Conservation (phyloP, 23 red algal species). For the Chondrus crispus region DNA sequence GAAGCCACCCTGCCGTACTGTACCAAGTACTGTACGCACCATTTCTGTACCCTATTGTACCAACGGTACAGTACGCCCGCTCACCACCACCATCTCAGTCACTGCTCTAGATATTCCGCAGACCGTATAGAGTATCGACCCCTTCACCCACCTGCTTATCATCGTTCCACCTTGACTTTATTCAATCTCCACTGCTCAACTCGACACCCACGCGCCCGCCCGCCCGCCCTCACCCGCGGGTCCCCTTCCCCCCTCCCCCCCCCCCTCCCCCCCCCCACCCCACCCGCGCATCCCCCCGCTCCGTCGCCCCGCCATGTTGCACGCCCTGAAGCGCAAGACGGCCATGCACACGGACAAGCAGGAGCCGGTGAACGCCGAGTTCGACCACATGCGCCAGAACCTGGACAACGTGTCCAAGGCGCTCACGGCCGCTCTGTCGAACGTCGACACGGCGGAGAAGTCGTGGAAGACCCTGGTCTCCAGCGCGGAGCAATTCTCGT, state of each 20-base stretch:
- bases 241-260: neutral
- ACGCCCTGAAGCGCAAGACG: constrained; percentile 47
- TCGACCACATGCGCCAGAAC: constrained; percentile 20
- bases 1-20: too few species aligned
- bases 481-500: constrained; percentile 40
- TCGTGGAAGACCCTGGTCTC: constrained; percentile 28
- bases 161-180: too few species aligned
- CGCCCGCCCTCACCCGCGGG: neutral
- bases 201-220: neutral
- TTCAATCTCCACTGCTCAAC: too few species aligned
- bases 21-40: too few species aligned
- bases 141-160: too few species aligned
- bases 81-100: too few species aligned
- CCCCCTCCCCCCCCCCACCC: neutral
- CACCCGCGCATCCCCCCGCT: neutral
- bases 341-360: constrained; percentile 10
- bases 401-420: constrained; percentile 51
- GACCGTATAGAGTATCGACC: too few species aligned
- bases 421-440: constrained; percentile 2
- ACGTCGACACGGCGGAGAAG: constrained; percentile 23
- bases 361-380: constrained; percentile 55
- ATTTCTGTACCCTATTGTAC: too few species aligned
- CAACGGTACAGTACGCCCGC: too few species aligned
- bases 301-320: constrained; percentile 7
- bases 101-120: too few species aligned